A percentile compares a stretch with the other conserved stretches of the same genome.
phyloP scores from a whole-genome alignment of 495 filamentous ascomycete genomes.

The Xylaria nigripes region DNA sequence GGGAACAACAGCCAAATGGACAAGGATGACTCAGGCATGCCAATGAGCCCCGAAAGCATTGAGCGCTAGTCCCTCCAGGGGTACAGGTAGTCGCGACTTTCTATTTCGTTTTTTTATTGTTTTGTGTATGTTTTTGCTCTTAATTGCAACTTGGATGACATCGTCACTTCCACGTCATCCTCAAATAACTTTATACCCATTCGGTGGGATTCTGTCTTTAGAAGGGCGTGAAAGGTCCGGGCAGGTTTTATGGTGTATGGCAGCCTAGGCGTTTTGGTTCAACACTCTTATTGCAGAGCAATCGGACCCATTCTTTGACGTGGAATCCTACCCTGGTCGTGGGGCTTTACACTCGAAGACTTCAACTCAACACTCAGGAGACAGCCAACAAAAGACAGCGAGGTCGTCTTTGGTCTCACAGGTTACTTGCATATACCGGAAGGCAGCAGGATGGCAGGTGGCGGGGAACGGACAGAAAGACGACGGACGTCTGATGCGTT shows the following conservation, averaged over 20 bases:
- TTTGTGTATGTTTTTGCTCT: background rate
- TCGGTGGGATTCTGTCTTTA: constrained; percentile 13
- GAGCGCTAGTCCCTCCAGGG: constrained; percentile 25
- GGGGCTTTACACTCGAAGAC: background rate
- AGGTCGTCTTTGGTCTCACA: constrained; percentile 2
- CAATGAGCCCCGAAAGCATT: constrained; percentile 59
- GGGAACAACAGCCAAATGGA: constrained; percentile 45
- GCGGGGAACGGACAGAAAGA: constrained; percentile 3
- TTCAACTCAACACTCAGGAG: background rate
- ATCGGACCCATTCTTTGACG: background rate
- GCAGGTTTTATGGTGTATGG: background rate
- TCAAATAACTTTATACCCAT: constrained; percentile 11
- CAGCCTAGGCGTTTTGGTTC: constrained; percentile 5
- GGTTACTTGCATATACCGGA: constrained; percentile 10
- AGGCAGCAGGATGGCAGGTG: constrained; percentile 1
- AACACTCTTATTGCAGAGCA: background rate
- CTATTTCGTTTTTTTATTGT: background rate
- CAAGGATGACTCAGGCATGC: constrained; percentile 50
- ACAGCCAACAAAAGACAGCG: background rate
- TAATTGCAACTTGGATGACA: background rate
- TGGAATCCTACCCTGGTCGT: background rate
- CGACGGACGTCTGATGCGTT: background rate
- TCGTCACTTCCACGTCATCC: constrained; percentile 3
- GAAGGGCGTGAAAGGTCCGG: constrained; percentile 5
- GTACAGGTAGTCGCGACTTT: background rate